These are phyloP conservation scores for Datura wrightii DNA, from an alignment of 257 asterid species.

Conservation along the genomic window DNA sequence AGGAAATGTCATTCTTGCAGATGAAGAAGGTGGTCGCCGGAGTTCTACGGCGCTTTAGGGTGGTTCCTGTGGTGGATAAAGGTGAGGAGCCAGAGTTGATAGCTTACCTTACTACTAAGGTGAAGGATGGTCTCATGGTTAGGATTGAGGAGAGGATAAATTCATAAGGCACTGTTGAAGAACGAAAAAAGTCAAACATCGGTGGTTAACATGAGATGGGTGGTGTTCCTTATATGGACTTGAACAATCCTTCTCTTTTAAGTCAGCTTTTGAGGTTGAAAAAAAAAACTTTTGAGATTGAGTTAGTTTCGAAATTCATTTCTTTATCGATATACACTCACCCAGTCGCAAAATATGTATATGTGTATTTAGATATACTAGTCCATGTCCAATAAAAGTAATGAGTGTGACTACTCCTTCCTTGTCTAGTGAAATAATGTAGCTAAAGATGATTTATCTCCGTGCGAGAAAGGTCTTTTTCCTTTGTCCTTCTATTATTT, in stretches of 20 bases:
- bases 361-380: too few species aligned
- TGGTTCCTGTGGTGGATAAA: conserved; percentile 8
- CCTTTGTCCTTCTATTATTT: neutral
- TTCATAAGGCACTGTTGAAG: too few species aligned
- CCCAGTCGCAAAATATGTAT: too few species aligned
- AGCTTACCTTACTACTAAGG: conserved; percentile 24
- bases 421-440: neutral
- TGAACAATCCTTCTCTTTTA: too few species aligned
- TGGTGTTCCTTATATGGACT: too few species aligned
- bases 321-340: too few species aligned
- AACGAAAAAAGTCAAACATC: too few species aligned
- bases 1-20: conserved; percentile 36
- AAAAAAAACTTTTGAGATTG: too few species aligned
- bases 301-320: too few species aligned
- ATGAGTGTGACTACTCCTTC: neutral
- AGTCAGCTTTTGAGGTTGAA: too few species aligned
- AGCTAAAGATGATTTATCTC: neutral
- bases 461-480: neutral
- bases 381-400: neutral
- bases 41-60: conserved; percentile 10
- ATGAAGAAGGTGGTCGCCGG: conserved; percentile 30
- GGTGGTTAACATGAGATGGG: too few species aligned
- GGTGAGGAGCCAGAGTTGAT: conserved; percentile 16
- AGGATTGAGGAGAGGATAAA: neutral
- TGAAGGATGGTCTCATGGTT: conserved; percentile 9